Base-by-base conservation (phyloP, 139 green algal species). In the Chlorella vulgaris region DNA sequence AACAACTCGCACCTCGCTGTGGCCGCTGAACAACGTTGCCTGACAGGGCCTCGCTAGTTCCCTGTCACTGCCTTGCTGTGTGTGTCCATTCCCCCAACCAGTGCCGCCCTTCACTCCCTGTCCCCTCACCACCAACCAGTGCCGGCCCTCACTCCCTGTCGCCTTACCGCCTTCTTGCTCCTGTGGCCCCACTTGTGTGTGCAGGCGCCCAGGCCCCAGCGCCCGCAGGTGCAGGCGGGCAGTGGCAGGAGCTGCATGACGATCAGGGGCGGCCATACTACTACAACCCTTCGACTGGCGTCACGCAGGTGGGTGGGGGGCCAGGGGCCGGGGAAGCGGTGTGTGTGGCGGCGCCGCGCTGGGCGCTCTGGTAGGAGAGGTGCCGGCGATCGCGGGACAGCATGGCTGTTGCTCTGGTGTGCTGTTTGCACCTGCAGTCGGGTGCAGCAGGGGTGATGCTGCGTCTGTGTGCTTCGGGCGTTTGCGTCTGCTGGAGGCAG, bases 251-350 rank as follows among this genome's bases (percentile, higher is more conserved):
- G 24, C 86, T 93, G 75, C 88, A 91, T 51, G 91, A 97, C 69
- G 90, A 91, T 67, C 85, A 96, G 78, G 89, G 89, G 35, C 84
- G 93, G 1, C 88, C 89, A 8, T 98, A 98, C 82, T 98, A 97
- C 85, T 98, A 98, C 89, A 98, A 98, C 90, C 89, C 86, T 10
- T 62, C 86, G 74, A 98, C 93, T 0, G 94, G 94, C 7, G 88
- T 91, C 42, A 96, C 90, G 68, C 93, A 97, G 88, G 70, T 67
- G 50, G 10, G 70, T 28, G 18, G 15, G 18, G 18, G 55, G 18
- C n/a, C 5, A 21, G 10, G 47, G 13, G 47, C 47, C 13, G 47
- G 47, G n/a, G n/a, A n/a, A n/a, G n/a, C n/a, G n/a, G n/a, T n/a
- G n/a, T n/a, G n/a, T n/a, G n/a, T n/a, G n/a, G n/a, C n/a, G n/a